A percentile compares a stretch with the other conserved stretches of the same genome.
These are phyloP conservation scores for Salisapilia sapeloensis DNA, from an alignment of 352 stramenopile species.

Conservation along the genomic window DNA sequence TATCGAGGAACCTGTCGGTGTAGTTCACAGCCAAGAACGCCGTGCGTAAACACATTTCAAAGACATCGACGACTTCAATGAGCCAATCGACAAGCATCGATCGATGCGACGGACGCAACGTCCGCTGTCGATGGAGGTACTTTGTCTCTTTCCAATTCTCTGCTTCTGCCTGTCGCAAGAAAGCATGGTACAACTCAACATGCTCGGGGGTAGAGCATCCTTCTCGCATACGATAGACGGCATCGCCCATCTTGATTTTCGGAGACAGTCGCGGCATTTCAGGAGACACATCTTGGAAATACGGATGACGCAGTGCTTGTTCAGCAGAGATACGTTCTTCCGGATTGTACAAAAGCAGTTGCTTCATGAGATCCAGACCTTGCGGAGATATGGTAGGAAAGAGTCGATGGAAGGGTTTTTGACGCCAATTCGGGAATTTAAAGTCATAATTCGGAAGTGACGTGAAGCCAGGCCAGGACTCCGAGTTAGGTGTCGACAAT, in stretches of 20 bases:
- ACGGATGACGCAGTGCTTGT: constrained; percentile 66
- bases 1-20: constrained; percentile 77
- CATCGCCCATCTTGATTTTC: constrained; percentile 65
- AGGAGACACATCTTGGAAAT: constrained; percentile 36
- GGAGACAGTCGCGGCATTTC: constrained; percentile 25
- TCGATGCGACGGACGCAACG: constrained; percentile 61
- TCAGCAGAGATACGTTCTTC: constrained; percentile 69
- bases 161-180: constrained; percentile 56
- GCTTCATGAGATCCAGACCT: constrained; percentile 51
- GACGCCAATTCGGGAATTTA: constrained; percentile 68
- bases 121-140: constrained; percentile 64
- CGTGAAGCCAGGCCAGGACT: constrained; percentile 94
- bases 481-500: constrained; percentile 93
- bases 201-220: constrained; percentile 48
- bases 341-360: constrained; percentile 68
- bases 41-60: constrained; percentile 83
- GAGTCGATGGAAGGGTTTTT: constrained; percentile 40
- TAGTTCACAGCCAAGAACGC: constrained; percentile 85
- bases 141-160: constrained; percentile 79
- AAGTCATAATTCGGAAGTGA: constrained; percentile 95
- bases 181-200: constrained; percentile 61
- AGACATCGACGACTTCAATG: constrained; percentile 87
- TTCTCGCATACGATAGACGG: constrained; percentile 40
- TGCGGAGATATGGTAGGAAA: constrained; percentile 57
- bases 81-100: constrained; percentile 88